Evolutionary conservation across 441 rosid species (phyloP).

Genomic region (Erodium moschatum): DNA sequence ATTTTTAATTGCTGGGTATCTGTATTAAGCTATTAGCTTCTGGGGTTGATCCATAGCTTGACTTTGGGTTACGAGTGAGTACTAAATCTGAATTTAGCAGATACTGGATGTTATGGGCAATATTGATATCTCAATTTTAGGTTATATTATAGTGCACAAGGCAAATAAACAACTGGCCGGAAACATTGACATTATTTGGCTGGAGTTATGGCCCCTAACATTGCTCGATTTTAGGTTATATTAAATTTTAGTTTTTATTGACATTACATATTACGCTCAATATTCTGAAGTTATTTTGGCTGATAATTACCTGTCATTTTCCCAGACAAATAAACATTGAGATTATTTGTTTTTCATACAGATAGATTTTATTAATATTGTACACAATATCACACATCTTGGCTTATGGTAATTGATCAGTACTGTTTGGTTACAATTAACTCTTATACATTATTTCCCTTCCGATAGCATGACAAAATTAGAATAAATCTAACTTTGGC

Average conservation of each 20-base stretch:
- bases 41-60: not conserved
- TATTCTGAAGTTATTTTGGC: too few species aligned
- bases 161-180: not conserved
- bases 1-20: not conserved
- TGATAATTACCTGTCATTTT: not conserved
- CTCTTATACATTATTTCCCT: not conserved
- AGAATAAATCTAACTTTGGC: slow-evolving; percentile 12
- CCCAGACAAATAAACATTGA: not conserved
- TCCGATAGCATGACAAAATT: not conserved
- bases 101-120: not conserved
- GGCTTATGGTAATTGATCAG: not conserved
- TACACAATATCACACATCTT: not conserved
- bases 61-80: not conserved
- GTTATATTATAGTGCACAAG: not conserved
- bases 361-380: not conserved
- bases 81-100: not conserved
- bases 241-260: too few species aligned
- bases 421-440: not conserved
- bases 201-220: too few species aligned
- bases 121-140: not conserved
- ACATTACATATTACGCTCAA: too few species aligned
- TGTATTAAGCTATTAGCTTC: not conserved
- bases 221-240: too few species aligned
- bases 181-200: too few species aligned
- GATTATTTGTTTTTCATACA: not conserved